phyloP scores from a whole-genome alignment of 805 yeast genomes.

The Barnettozyma populi region DNA sequence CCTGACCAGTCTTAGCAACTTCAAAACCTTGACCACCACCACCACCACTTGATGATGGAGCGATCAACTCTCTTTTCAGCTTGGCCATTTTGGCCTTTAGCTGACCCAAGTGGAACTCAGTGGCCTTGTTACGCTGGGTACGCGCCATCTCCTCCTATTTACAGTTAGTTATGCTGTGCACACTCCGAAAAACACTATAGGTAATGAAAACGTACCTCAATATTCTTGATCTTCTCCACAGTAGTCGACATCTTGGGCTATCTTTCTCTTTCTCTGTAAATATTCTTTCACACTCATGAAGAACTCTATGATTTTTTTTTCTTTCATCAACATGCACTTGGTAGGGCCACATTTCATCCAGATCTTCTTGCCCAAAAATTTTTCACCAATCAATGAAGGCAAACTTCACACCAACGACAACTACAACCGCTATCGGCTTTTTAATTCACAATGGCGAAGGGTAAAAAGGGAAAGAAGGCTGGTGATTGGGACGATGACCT shows the following conservation, averaged over 20 bases:
- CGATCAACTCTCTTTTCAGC: constrained; percentile 83
- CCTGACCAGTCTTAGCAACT: constrained; percentile 98
- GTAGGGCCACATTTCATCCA: not conserved
- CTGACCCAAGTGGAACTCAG: constrained; percentile 96
- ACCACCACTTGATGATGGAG: constrained; percentile 76
- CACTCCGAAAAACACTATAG: not conserved
- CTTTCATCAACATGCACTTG: not conserved
- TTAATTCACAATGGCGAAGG: constrained; percentile 32
- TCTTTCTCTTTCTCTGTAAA: not conserved
- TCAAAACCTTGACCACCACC: constrained; percentile 94
- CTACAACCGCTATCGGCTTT: not conserved
- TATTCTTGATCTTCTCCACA: constrained; percentile 23
- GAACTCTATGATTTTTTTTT: constrained; percentile 1
- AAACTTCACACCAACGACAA: not conserved
- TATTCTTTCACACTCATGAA: not conserved
- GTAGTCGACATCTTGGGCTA: constrained; percentile 20
- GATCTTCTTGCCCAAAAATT: not conserved
- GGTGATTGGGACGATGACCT: constrained; percentile 79
- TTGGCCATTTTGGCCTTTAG: constrained; percentile 95
- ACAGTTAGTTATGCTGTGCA: not conserved
- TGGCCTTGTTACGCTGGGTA: constrained; percentile 97
- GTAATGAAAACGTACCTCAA: constrained; percentile 2
- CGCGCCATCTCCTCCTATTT: constrained; percentile 93
- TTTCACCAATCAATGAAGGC: not conserved
- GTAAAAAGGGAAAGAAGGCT: constrained; percentile 60